A percentile compares a stretch with the other conserved stretches of the same genome.
Conservation (phyloP, 768 basidiomycete species). For the Paxillus rubicundulus region DNA sequence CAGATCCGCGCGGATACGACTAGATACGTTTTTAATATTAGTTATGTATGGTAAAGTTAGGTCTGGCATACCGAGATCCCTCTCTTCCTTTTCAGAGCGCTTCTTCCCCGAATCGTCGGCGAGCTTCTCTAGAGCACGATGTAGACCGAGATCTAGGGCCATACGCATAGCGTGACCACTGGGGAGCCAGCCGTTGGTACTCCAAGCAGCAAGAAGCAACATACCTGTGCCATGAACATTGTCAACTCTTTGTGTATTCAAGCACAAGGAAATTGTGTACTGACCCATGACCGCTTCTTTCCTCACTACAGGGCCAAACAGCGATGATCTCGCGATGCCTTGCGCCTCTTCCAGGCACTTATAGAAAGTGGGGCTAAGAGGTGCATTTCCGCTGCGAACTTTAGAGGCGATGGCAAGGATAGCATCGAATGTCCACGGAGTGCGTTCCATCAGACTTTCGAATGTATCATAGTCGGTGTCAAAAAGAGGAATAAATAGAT, state of each 20-base stretch:
- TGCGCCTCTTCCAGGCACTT: slow-evolving; percentile 92
- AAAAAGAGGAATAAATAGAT: slow-evolving; percentile 94
- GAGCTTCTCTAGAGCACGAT: slow-evolving; percentile 89
- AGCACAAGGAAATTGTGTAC: slow-evolving; percentile 17
- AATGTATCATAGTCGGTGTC: slow-evolving; percentile 92
- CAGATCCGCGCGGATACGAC: slow-evolving; percentile 92
- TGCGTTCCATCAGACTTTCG: slow-evolving; percentile 87
- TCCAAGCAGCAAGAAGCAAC: slow-evolving; percentile 90
- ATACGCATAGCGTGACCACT: slow-evolving; percentile 96
- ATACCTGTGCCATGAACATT: slow-evolving; percentile 53
- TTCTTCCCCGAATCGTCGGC: slow-evolving; percentile 67
- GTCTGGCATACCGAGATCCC: slow-evolving; percentile 66
- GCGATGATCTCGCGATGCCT: slow-evolving; percentile 88
- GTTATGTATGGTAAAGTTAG: background rate
- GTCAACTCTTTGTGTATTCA: background rate
- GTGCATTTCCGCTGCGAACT: slow-evolving; percentile 87
- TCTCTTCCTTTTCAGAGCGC: slow-evolving; percentile 76
- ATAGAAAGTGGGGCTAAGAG: slow-evolving; percentile 82
- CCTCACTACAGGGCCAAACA: slow-evolving; percentile 90
- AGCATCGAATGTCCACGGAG: slow-evolving; percentile 94
- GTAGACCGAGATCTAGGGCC: slow-evolving; percentile 91
- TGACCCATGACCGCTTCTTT: slow-evolving; percentile 93
- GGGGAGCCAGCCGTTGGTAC: slow-evolving; percentile 92
- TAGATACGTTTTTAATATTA: slow-evolving; percentile 28
- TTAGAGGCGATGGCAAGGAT: slow-evolving; percentile 90